Conservation (phyloP, 768 basidiomycete species). For the Tulasnella sp. region DNA sequence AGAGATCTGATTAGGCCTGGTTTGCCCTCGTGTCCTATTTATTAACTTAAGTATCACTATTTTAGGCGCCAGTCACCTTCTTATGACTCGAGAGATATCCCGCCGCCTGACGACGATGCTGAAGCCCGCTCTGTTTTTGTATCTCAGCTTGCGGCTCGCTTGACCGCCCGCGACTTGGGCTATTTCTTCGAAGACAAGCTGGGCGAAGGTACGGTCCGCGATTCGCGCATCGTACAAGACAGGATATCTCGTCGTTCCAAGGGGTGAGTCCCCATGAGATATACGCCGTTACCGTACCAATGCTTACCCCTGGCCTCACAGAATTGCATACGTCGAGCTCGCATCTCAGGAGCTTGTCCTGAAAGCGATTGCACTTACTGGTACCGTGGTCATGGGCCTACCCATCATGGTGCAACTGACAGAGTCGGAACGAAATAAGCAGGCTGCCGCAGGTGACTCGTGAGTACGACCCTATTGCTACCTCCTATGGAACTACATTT, state of each 20-base stretch:
- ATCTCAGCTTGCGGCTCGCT: constrained; percentile 91
- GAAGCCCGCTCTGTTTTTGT: constrained; percentile 98
- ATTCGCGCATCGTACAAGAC: constrained; percentile 93
- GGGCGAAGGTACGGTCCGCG: constrained; percentile 87
- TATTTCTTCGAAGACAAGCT: constrained; percentile 98
- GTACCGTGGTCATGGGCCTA: constrained; percentile 95
- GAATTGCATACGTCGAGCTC: constrained; percentile 98
- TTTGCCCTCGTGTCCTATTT: constrained; percentile 12
- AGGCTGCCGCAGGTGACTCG: constrained; percentile 79
- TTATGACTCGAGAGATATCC: constrained; percentile 52
- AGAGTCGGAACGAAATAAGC: constrained; percentile 81
- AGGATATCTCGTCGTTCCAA: constrained; percentile 93
- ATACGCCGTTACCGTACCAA: no score
- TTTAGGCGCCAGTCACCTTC: constrained; percentile 58
- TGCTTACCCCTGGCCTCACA: constrained; percentile 27
- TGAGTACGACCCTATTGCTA: constrained; percentile 29
- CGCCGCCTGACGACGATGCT: constrained; percentile 85
- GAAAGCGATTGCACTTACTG: constrained; percentile 79
- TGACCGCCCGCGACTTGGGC: constrained; percentile 94
- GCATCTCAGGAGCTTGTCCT: constrained; percentile 82
- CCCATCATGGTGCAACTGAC: constrained; percentile 95
- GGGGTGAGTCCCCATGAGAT: constrained; percentile 47
- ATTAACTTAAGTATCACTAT: not conserved
- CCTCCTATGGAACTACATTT: constrained; percentile 5
- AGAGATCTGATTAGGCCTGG: constrained; percentile 39